Conservation (phyloP, 1,284 basidiomycete genomes). For the Tilletia setariae region DNA sequence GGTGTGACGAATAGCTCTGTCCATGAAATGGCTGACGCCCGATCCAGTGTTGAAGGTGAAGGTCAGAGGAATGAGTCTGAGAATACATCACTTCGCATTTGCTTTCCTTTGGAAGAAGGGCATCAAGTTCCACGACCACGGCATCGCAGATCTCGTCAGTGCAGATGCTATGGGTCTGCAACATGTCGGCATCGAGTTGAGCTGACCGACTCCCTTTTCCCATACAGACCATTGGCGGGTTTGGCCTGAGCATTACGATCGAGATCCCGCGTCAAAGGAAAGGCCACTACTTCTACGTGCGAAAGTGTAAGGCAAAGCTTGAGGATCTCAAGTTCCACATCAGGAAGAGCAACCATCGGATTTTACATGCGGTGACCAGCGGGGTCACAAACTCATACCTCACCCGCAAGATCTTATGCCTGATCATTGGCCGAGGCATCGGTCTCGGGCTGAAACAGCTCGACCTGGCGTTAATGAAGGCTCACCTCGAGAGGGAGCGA, state of each 20-base stretch:
- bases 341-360: constrained; percentile 24
- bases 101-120: constrained; percentile 20
- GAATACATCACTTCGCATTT: constrained; percentile 25
- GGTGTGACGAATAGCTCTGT: not conserved
- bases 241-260: constrained; percentile 22
- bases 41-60: constrained; percentile 22
- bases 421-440: constrained; percentile 22
- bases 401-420: constrained; percentile 19
- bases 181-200: no score
- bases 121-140: constrained; percentile 23
- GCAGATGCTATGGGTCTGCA: no score
- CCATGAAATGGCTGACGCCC: not conserved
- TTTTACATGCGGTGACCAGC: constrained; percentile 21
- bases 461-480: constrained; percentile 25
- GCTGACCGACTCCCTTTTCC: no score
- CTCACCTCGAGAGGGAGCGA: constrained; percentile 19
- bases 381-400: constrained; percentile 20
- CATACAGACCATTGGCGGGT: constrained; percentile 19
- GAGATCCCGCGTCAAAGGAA: constrained; percentile 22
- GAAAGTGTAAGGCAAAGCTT: constrained; percentile 26
- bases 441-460: constrained; percentile 25
- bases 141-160: constrained; percentile 25
- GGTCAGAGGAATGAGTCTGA: constrained; percentile 25
- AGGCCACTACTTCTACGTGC: constrained; percentile 23
- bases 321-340: constrained; percentile 22